Conservation (phyloP, 768 basidiomycete genomes). For the Naganishia onofrii region DNA sequence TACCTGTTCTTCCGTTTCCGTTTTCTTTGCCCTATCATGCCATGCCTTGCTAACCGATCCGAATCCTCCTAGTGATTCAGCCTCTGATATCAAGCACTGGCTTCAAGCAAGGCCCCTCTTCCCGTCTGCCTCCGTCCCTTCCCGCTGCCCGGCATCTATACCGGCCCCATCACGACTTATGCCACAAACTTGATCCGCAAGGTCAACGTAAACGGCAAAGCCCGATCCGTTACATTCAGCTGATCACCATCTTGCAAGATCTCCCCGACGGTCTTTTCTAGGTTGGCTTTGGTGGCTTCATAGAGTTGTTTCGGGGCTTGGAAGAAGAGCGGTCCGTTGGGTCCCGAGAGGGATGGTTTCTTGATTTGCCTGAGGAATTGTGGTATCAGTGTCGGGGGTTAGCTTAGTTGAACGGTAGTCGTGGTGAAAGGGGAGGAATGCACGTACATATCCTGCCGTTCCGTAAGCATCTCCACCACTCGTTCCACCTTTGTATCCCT, state of each 20-base stretch:
- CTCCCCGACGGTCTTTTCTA: slow-evolving; percentile 80
- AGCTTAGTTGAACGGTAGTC: not conserved
- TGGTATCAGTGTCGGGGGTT: slow-evolving; percentile 4
- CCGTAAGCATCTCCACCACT: slow-evolving; percentile 80
- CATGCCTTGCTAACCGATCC: too few relatives aligned
- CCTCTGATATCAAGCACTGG: too few relatives aligned
- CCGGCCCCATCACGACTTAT: not conserved
- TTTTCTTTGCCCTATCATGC: too few relatives aligned
- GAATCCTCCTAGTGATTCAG: too few relatives aligned
- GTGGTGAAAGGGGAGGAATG: not conserved
- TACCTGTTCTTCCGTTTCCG: too few relatives aligned
- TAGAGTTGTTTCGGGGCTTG: slow-evolving; percentile 91
- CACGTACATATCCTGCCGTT: slow-evolving; percentile 87
- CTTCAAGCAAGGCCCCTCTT: too few relatives aligned
- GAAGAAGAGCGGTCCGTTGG: slow-evolving; percentile 76
- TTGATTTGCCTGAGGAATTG: slow-evolving; percentile 80
- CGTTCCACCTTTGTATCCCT: slow-evolving; percentile 76
- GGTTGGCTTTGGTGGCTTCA: slow-evolving; percentile 80
- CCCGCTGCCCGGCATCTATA: not conserved
- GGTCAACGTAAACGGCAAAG: slow-evolving; percentile 76
- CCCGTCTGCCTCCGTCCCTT: too few relatives aligned
- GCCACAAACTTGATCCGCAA: slow-evolving; percentile 50
- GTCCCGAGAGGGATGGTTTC: slow-evolving; percentile 77
- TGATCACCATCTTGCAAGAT: slow-evolving; percentile 73
- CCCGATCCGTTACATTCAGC: slow-evolving; percentile 80